These are phyloP conservation scores for Auriscalpium orientale DNA, from an alignment of 768 basidiomycete species.

Conservation along the genomic window DNA sequence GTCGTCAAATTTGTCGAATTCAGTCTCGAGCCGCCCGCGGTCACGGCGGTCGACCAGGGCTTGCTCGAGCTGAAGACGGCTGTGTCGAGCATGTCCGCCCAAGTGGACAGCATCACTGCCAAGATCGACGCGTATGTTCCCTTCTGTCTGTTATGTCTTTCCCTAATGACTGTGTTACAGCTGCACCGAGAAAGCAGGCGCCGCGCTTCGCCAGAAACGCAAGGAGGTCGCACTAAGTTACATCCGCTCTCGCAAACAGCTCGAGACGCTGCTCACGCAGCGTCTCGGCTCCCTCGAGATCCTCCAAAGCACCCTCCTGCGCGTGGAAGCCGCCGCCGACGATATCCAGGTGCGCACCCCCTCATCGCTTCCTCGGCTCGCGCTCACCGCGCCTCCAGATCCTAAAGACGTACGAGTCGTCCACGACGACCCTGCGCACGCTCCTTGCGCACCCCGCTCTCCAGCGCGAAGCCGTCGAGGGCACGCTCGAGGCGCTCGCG, in stretches of 20 bases:
- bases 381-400: conserved; percentile 41
- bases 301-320: conserved; percentile 67
- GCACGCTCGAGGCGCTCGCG: conserved; percentile 82
- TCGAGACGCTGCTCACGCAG: conserved; percentile 72
- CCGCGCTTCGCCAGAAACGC: conserved; percentile 59
- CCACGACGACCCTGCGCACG: conserved; percentile 65
- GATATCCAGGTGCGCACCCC: conserved; percentile 67
- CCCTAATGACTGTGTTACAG: conserved; percentile 31
- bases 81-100: conserved; percentile 55
- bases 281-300: conserved; percentile 68
- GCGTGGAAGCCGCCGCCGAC: conserved; percentile 83
- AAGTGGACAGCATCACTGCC: conserved; percentile 59
- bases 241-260: conserved; percentile 72
- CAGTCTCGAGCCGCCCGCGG: conserved; percentile 32
- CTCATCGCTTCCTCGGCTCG: not conserved
- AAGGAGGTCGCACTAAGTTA: conserved; percentile 69
- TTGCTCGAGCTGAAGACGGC: conserved; percentile 75
- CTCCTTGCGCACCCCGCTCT: conserved; percentile 79
- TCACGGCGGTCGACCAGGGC: conserved; percentile 77
- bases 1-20: conserved; percentile 71
- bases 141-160: not conserved
- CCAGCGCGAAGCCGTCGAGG: conserved; percentile 69
- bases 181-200: conserved; percentile 55
- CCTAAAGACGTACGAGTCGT: conserved; percentile 78
- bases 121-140: conserved; percentile 64